Base-by-base conservation (phyloP, 495 filamentous ascomycete genomes). In the Hapsidospora chrysogenum region DNA sequence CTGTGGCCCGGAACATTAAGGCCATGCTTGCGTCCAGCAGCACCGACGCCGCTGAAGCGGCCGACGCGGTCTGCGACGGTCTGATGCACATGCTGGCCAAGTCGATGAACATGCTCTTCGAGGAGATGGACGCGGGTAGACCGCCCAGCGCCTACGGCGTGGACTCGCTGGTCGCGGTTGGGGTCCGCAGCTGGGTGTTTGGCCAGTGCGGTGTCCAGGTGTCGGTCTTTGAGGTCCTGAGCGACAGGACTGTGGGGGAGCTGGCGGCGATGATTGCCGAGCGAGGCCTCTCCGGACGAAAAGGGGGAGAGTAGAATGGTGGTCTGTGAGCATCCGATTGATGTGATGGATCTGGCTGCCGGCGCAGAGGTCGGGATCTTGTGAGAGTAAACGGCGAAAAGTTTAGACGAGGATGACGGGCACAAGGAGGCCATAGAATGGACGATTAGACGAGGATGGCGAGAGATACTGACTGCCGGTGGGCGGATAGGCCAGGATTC, bases 81-180 rank as follows among this genome's bases (percentile, higher is more conserved):
- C 34, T 51, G 3, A 26, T 38, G 14, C 30, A 19, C 29, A 44
- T 49, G 44, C 40, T 52, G 16, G 43, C 46, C 6, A 45, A 45
- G 36, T 38, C 39, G 30, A 48, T 51, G 43, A 49, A 45, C 30
- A 46, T 49, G 41, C 19, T 40, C 9, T 2, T 39, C 4, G 34
- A 29, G 11, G 44, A 49, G 8, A 36, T 49, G 13, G 44, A 46
- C 26, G 33, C 39, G 14, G 33, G 37, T 0, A 38, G 31, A 18
- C 41, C 46, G 1, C 36, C 43, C 8, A 47, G 32, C 11, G 40
- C 42, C 9, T 51, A 49, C 29, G 49, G 49, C n/a, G 44, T 52
- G 13, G 49, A 52, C 40, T 49, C 49, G 5, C 35, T 52, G 1
- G 42, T 45, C 10, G 46, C 49, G 17, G 44, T 52, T 20, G 23